Conservation (phyloP, 2,329 filamentous ascomycete genomes). For the Colletotrichum liaoningense region DNA sequence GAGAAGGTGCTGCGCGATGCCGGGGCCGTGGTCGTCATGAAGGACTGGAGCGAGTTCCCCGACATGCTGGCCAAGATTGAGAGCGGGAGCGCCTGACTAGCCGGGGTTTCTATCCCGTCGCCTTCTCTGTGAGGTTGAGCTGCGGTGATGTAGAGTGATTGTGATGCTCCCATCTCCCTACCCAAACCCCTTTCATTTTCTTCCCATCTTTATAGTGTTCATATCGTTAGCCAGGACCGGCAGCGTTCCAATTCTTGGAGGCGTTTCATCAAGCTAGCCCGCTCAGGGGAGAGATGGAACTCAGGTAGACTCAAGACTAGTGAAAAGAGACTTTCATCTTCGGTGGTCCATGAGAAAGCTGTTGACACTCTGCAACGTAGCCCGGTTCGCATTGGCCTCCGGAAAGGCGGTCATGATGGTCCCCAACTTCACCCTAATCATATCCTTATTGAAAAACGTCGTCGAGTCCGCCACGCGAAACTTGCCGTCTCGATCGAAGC, state of each 20-base stretch:
- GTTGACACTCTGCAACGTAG: constrained; percentile 92
- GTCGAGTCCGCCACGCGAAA: constrained; percentile 40
- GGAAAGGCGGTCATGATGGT: constrained; percentile 84
- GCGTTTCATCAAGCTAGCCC: not conserved
- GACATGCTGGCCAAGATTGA: constrained; percentile 56
- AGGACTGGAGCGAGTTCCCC: constrained; percentile 68
- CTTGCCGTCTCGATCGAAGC: constrained; percentile 73
- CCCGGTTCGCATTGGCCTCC: constrained; percentile 83
- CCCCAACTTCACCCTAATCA: constrained; percentile 82
- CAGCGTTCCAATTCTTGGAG: not conserved
- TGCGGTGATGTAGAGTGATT: not conserved
- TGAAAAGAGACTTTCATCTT: constrained; percentile 38
- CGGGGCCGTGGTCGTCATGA: constrained; percentile 73
- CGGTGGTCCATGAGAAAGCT: constrained; percentile 81
- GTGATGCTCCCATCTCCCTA: not conserved
- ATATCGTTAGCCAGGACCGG: not conserved
- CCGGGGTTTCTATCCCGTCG: constrained; percentile 22
- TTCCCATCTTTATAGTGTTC: not conserved
- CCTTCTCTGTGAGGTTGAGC: constrained; percentile 22
- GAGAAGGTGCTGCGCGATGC: constrained; percentile 68
- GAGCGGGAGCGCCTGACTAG: constrained; percentile 36
- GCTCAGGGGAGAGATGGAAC: not conserved
- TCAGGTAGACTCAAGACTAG: constrained; percentile 7
- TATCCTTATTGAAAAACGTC: constrained; percentile 72
- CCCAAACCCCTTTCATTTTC: not conserved